Evolutionary conservation across 129 eudicot species (phyloP), one percentile per base, ranked within the genome.

Genomic region (Apium graveolens): DNA sequence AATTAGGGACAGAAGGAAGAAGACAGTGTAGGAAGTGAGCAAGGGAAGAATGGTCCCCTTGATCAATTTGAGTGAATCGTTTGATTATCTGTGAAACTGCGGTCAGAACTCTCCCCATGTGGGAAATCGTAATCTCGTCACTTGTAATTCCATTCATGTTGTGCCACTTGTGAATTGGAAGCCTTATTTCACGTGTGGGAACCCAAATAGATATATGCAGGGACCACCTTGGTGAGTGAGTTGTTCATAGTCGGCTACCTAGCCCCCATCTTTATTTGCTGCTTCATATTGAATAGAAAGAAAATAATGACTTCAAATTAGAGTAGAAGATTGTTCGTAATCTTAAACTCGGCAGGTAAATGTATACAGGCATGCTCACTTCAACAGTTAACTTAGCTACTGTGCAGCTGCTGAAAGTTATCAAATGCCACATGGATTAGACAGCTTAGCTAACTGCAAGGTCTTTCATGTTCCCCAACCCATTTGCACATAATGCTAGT

Each of bases 101-200:
- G 26, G 11, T 71, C 43, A 0, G 26, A 20, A 1, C 26, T 41
- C 7, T 20, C 49, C 26, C 74, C 74, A 70, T 70, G 74, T 70
- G 74, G 74, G 74, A 17, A 66, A 72, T 35, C 37, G n/a, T 37
- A 21, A 35, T 76, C 65, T 48, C 10, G 44, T 9, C 5, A 76
- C 21, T 35, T 21, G 1, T 76, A 32, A 45, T 35, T 20, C 79
- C 44, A 76, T 11, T 35, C 44, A 49, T 34, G 46, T 35, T 6
- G 3, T 13, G 81, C 74, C 81, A 78, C 65, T 55, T 66, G 29
- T 27, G 32, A 66, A 41, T 20, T 29, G 0, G 45, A 34, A n/a
- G 13, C 53, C 13, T 49, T 18, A 43, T 37, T 78, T 31, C 81
- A 78, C 81, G 75, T 78, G 75, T 65, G 71, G 39, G 45, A 43